Conservation (phyloP, 805 yeast species). For the Maudiozyma turicensis region DNA sequence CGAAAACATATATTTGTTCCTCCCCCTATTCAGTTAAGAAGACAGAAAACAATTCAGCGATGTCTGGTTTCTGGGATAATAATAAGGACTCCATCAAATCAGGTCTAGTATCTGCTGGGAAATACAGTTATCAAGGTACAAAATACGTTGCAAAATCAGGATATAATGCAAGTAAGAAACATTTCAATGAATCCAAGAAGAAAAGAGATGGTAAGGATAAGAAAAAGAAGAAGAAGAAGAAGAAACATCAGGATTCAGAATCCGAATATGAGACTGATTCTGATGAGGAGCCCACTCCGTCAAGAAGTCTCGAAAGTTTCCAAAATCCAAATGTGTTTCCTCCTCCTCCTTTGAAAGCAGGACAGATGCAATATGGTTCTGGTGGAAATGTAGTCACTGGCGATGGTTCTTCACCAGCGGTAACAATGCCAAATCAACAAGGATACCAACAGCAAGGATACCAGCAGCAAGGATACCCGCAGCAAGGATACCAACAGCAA, state of each 20-base stretch:
- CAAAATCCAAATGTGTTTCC: constrained; percentile 21
- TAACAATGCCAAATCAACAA: neutral
- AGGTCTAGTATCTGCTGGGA: constrained; percentile 31
- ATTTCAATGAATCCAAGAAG: constrained; percentile 16
- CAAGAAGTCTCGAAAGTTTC: constrained; percentile 5
- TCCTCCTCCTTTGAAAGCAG: constrained; percentile 34
- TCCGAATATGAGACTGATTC: constrained; percentile 15
- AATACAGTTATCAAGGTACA: constrained; percentile 31
- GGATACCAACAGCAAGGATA: neutral
- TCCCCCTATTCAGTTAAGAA: neutral
- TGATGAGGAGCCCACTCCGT: constrained; percentile 1
- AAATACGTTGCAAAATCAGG: constrained; percentile 35
- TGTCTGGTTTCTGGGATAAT: constrained; percentile 34
- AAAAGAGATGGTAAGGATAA: constrained; percentile 5
- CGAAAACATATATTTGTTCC: no score
- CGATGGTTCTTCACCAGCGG: neutral
- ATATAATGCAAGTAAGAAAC: constrained; percentile 32
- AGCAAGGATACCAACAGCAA: neutral
- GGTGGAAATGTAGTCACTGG: constrained; percentile 10
- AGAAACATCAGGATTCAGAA: constrained; percentile 7
- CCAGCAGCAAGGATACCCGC: constrained; percentile 1
- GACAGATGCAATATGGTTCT: constrained; percentile 28
- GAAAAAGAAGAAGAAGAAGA: constrained; percentile 1
- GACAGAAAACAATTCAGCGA: neutral
- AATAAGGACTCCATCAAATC: constrained; percentile 33